phyloP scores from a whole-genome alignment of 1,284 basidiomycete genomes.

The Boletus semigastroideus region DNA sequence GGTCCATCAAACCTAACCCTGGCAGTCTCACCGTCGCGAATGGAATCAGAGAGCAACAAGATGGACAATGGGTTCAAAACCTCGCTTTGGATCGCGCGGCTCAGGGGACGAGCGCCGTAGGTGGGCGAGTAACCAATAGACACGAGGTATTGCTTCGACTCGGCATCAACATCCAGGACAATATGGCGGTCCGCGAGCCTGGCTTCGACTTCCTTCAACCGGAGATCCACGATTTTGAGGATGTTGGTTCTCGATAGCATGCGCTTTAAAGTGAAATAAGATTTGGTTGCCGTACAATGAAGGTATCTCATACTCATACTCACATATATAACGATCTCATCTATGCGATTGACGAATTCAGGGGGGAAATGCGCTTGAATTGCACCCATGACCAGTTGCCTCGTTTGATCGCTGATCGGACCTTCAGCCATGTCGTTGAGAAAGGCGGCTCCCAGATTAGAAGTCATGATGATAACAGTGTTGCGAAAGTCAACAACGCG shows the following conservation, averaged over 20 bases:
- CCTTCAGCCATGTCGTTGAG: conserved; percentile 80
- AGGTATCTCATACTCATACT: conserved; percentile 38
- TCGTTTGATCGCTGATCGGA: conserved; percentile 63
- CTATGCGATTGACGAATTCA: conserved; percentile 91
- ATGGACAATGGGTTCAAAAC: conserved; percentile 91
- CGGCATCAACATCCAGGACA: conserved; percentile 71
- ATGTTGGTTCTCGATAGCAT: conserved; percentile 75
- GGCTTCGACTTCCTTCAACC: conserved; percentile 71
- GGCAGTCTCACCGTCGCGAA: conserved; percentile 82
- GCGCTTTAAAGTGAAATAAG: conserved; percentile 46
- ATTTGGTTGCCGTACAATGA: background rate
- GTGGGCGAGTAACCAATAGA: conserved; percentile 82
- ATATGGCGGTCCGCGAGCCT: conserved; percentile 83
- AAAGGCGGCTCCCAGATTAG: conserved; percentile 82
- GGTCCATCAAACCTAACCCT: conserved; percentile 81
- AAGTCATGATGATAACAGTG: conserved; percentile 93
- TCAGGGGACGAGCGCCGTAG: conserved; percentile 91
- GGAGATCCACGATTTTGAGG: conserved; percentile 82
- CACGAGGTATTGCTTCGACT: conserved; percentile 81
- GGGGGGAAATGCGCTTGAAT: conserved; percentile 88
- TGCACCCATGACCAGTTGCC: conserved; percentile 70
- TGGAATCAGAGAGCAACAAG: conserved; percentile 81
- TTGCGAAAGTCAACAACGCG: conserved; percentile 79
- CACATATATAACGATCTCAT: conserved; percentile 88
- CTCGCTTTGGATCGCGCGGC: conserved; percentile 90